Evolutionary conservation across 1,284 basidiomycete species (phyloP), one percentile per base, ranked within the genome.

Genomic region (Ceratobasidium sp.): DNA sequence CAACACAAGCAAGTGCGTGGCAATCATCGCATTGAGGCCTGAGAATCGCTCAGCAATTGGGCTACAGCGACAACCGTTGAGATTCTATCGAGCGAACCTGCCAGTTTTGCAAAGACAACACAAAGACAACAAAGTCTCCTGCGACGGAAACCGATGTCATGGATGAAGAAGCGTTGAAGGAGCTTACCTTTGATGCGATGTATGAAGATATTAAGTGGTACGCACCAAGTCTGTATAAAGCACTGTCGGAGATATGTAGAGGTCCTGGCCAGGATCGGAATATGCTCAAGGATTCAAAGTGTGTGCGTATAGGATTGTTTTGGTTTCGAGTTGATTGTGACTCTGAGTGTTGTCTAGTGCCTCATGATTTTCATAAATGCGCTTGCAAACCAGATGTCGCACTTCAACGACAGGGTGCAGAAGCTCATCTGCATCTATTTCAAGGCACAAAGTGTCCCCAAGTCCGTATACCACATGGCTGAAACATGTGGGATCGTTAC

Each of bases 361-460:
- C 8, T 67, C 23, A 67, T 44, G 12, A 23, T 67, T 12, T 67
- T 67, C 65, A 67, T 67, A 27, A 67, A 67, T 67, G 65, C 46
- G 44, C 41, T 67, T 10, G 65, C 65, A 12, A 27, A 67, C 23
- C 65, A 67, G 41, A 3, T 50, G 20, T 67, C 65, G 4, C 41
- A 52, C 5, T 67, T 20, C 65, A 67, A 67, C 27, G 50, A 67
- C 23, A 30, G 27, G 23, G 50, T 52, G 46, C 65, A 67, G 27
- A 67, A 67, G 65, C 65, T 67, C 23, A 23, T 67, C 5, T 67
- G 65, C 23, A 27, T n/a, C 41, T 67, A 67, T n/a, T 65, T 65
- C 62, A 65, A 65, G 62, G 30, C 62, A 20, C 35, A 65, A 23
- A 35, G 38, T 46, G 35, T 65, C 18, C 62, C 62, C 5, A 65